These are phyloP conservation scores for Artemisia argyi DNA, from an alignment of 129 eudicot species.

Conservation along the genomic window DNA sequence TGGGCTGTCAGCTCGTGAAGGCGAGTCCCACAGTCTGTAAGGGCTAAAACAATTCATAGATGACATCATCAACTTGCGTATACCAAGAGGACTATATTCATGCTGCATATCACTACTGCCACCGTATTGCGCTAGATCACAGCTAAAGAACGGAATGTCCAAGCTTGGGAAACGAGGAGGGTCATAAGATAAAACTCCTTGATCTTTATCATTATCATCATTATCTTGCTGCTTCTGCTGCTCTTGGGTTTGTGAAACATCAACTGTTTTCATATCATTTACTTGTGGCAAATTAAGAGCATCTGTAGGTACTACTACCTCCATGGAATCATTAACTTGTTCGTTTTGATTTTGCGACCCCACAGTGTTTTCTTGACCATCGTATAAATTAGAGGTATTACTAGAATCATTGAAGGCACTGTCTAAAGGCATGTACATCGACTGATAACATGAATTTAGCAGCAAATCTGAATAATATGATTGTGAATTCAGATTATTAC, in stretches of 20 bases:
- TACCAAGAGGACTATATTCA: conserved; percentile 92
- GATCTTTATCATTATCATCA: no score
- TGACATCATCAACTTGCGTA: conserved; percentile 76
- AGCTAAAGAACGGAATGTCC: conserved; percentile 90
- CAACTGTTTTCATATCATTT: conserved; percentile 25
- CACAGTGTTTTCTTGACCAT: conserved; percentile 12
- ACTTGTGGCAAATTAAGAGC: conserved; percentile 9
- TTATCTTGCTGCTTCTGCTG: conserved; percentile 16
- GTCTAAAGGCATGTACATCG: conserved; percentile 36
- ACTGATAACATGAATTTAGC: conserved; percentile 44
- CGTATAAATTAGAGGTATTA: conserved; percentile 22
- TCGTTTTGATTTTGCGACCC: conserved; percentile 29
- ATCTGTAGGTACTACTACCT: no score
- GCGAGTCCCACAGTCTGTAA: conserved; percentile 84
- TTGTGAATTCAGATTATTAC: conserved; percentile 27
- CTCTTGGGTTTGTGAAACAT: conserved; percentile 21
- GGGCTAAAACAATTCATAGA: conserved; percentile 61
- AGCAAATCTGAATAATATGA: conserved; percentile 49
- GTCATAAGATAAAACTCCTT: conserved; percentile 74
- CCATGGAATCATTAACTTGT: conserved; percentile 28
- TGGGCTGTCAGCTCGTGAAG: conserved; percentile 65
- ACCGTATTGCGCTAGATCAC: conserved; percentile 81
- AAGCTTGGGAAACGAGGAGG: conserved; percentile 97
- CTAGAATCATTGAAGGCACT: conserved; percentile 34
- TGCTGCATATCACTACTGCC: conserved; percentile 65